These are phyloP conservation scores for Tremellales sp. DNA, from an alignment of 1,284 basidiomycete genomes.

Conservation along the genomic window DNA sequence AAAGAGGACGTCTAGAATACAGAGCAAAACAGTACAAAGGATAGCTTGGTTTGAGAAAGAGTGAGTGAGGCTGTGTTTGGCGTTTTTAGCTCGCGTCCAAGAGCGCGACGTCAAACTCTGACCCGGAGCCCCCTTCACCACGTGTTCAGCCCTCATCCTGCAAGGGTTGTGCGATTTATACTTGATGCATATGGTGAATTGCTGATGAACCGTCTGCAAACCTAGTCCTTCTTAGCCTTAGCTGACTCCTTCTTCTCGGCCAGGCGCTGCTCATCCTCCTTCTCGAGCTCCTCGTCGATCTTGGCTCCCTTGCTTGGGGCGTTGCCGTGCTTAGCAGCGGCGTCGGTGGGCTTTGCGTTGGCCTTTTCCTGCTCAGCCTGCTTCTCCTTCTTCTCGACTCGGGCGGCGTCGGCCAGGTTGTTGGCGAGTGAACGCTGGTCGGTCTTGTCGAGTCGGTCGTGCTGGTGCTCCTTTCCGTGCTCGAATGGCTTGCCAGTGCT, in stretches of 20 bases:
- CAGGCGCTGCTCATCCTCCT: too few species aligned
- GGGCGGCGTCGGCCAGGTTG: conserved; percentile 27
- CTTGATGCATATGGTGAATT: background rate
- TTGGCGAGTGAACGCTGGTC: conserved; percentile 33
- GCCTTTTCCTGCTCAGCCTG: conserved; percentile 21
- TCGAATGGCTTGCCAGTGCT: conserved; percentile 32
- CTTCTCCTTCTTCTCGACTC: conserved; percentile 22
- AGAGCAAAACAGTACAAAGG: too few species aligned
- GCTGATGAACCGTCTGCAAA: too few species aligned
- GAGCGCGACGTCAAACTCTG: too few species aligned
- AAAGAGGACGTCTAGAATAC: too few species aligned
- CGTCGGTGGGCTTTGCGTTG: conserved; percentile 27
- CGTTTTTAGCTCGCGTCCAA: too few species aligned
- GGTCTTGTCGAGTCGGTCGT: conserved; percentile 31
- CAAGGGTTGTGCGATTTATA: too few species aligned
- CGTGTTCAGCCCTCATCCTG: too few species aligned
- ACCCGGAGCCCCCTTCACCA: too few species aligned
- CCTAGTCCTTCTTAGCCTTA: conserved; percentile 33
- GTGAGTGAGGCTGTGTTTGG: too few species aligned
- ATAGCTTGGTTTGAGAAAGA: too few species aligned
- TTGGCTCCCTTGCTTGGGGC: conserved; percentile 33
- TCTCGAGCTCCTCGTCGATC: conserved; percentile 31
- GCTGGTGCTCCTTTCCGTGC: conserved; percentile 24
- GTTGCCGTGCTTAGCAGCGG: conserved; percentile 35
- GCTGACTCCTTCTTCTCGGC: conserved; percentile 27